These are phyloP conservation scores for Malania oleifera DNA, from an alignment of 164 flowering plant genomes.

Conservation along the genomic window DNA sequence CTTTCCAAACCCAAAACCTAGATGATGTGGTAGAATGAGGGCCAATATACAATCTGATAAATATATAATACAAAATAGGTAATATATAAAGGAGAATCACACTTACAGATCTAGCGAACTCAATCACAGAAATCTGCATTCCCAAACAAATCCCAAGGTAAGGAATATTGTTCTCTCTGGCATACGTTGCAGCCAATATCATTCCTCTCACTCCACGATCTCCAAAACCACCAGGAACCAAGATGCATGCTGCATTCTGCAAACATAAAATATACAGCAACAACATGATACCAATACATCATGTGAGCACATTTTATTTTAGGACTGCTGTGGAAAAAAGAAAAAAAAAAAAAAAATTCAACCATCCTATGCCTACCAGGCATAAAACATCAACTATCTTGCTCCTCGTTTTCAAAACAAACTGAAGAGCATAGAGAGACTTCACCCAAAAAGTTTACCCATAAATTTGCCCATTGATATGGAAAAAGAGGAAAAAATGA, in stretches of 20 bases:
- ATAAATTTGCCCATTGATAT: too few species aligned
- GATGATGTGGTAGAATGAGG: constrained; percentile 7
- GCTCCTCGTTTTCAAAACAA: too few species aligned
- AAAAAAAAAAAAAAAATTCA: background rate
- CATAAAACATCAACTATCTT: too few species aligned
- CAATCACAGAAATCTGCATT: constrained; percentile 97
- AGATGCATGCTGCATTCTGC: constrained; percentile 81
- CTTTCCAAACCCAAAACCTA: constrained; percentile 70
- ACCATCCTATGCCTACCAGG: too few species aligned
- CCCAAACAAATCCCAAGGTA: constrained; percentile 99
- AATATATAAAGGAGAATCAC: constrained; percentile 7
- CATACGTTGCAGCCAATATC: constrained; percentile 96
- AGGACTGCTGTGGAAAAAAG: too few species aligned
- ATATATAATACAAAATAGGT: background rate
- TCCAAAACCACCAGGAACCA: constrained; percentile 99
- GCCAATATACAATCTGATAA: background rate
- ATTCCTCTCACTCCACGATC: constrained; percentile 96
- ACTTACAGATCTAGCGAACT: constrained; percentile 85
- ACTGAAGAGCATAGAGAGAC: background rate
- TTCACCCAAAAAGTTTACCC: background rate
- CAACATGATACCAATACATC: too few species aligned
- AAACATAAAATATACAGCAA: constrained; percentile 13
- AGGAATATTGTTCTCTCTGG: constrained; percentile 85
- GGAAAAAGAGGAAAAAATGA: background rate
- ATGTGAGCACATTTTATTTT: too few species aligned